Conservation (phyloP, 2,329 filamentous ascomycete species). For the Fusarium incarnatum region DNA sequence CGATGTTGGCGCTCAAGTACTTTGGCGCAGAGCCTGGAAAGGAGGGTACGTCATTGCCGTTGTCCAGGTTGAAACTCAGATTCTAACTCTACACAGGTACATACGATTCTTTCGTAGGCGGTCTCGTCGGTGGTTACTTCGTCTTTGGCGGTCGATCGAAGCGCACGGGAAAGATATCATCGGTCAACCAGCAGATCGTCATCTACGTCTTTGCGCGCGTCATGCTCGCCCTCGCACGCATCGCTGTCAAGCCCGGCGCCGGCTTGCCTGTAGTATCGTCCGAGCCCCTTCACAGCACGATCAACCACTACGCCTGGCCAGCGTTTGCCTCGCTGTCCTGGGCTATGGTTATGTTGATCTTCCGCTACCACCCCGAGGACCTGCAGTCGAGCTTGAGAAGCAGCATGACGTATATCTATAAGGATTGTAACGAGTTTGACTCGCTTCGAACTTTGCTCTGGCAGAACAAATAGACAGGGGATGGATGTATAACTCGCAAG, state of each 20-base stretch:
- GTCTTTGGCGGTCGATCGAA: slow-evolving; percentile 80
- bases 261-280: slow-evolving; percentile 64
- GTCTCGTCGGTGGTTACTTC: slow-evolving; percentile 88
- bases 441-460: slow-evolving; percentile 84
- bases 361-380: slow-evolving; percentile 89
- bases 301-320: slow-evolving; percentile 85
- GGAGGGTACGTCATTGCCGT: slow-evolving; percentile 59
- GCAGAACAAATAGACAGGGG: slow-evolving; percentile 75
- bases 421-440: slow-evolving; percentile 90
- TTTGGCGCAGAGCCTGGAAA: slow-evolving; percentile 69
- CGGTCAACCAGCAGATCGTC: slow-evolving; percentile 95
- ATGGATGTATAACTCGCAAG: neutral
- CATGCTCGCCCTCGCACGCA: slow-evolving; percentile 82
- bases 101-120: slow-evolving; percentile 87
- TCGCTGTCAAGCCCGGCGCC: slow-evolving; percentile 76
- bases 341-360: slow-evolving; percentile 95
- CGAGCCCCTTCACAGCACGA: slow-evolving; percentile 59
- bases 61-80: neutral
- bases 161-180: slow-evolving; percentile 76
- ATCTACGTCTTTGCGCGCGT: slow-evolving; percentile 98
- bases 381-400: slow-evolving; percentile 90
- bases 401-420: slow-evolving; percentile 98
- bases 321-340: slow-evolving; percentile 91
- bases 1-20: slow-evolving; percentile 79
- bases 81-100: slow-evolving; percentile 58